Evolutionary conservation across 2,329 filamentous ascomycete species (phyloP), one percentile per base, ranked within the genome.

Genomic region (Penicillium corylophilum): DNA sequence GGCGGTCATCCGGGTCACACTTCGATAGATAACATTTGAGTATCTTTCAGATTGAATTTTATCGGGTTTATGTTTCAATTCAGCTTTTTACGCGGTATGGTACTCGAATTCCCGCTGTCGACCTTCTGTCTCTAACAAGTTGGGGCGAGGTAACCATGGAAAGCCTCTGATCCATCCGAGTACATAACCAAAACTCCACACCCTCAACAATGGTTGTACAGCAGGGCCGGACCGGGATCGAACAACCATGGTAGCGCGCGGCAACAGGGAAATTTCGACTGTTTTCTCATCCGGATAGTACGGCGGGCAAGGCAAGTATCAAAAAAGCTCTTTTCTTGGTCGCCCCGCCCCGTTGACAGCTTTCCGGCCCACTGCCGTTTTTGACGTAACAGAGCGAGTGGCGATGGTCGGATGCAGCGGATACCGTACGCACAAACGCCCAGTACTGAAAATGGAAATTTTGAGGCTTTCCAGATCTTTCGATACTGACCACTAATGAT

Each of bases 161-260:
- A 61, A 52, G 23, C 35, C 22, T 29, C 40, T 49, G 31, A 20
- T 28, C 15, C 46, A 41, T 46, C 36, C 44, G 24, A 47, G 29
- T 50, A 54, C 43, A 46, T 51, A 51, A 53, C 39, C 39, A 35
- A 45, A 45, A 46, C 54, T 62, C 61, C 59, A 62, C 61, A 46
- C 24, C 33, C 20, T 48, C 35, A 59, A 57, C 51, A 61, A 55
- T 54, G 59, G 60, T 57, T 61, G 39, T 57, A 18, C 16, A 54
- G 50, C 53, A 57, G 61, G 61, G 55, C 59, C 59, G 61, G 56
- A 47, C 61, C 61, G 61, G 53, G 22, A 18, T 24, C 6, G 15
- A 55, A 40, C 50, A 59, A 59, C 61, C 59, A 62, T 55, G 59
- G 59, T 57, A 53, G 31, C 22, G 28, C 22, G 23, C 15, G 39